Evolutionary conservation across 2,329 filamentous ascomycete species (phyloP).

Genomic region (Thermothelomyces thermophilus): DNA sequence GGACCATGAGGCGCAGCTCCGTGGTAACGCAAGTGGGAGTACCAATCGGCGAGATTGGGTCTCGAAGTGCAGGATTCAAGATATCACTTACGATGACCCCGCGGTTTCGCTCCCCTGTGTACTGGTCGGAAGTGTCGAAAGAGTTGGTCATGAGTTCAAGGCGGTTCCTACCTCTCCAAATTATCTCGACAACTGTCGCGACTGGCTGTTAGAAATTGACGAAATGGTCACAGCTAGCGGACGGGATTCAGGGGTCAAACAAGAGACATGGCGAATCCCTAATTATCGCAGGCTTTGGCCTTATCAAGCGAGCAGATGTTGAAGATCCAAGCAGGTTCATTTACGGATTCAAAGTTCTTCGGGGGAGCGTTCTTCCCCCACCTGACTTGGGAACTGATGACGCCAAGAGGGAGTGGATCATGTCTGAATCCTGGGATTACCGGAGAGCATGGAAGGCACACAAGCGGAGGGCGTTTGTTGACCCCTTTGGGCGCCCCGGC

Average conservation of each 20-base stretch:
- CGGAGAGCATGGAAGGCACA: slow-evolving; percentile 1
- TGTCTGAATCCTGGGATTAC: slow-evolving; percentile 9
- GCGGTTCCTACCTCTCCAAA: background rate
- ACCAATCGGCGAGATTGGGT: slow-evolving; percentile 5
- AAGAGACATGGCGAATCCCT: slow-evolving; percentile 3
- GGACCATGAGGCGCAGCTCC: background rate
- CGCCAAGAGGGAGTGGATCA: background rate
- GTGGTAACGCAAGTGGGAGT: background rate
- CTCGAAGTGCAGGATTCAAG: background rate
- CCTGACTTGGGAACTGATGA: background rate
- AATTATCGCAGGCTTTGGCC: slow-evolving; percentile 5
- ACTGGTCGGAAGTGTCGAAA: background rate
- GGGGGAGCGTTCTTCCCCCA: background rate
- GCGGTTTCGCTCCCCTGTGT: background rate
- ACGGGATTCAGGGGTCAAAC: background rate
- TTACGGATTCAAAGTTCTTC: slow-evolving; percentile 2
- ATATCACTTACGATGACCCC: background rate
- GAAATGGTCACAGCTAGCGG: background rate
- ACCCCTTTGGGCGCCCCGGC: background rate
- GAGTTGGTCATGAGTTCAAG: background rate
- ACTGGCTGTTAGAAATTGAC: background rate
- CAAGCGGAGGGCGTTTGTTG: background rate
- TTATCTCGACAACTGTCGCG: background rate
- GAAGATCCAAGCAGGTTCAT: background rate
- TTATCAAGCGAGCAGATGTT: background rate